phyloP scores from a whole-genome alignment of 2,329 filamentous ascomycete species.

The Dactylellina haptotyla region DNA sequence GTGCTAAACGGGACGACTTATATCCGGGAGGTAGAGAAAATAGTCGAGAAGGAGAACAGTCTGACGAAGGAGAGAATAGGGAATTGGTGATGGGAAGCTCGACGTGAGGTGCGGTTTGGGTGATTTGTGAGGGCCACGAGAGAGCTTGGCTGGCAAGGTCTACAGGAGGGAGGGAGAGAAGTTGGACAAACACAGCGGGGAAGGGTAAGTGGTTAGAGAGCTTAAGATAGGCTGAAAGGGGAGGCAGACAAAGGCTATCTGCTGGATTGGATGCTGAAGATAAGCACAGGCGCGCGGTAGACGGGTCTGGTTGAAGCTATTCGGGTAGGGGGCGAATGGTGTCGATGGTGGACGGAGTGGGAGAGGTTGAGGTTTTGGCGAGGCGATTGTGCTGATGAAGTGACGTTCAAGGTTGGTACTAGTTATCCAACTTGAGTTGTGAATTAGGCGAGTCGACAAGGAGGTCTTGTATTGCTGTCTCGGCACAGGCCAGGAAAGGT shows the following conservation, averaged over 20 bases:
- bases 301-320: slow-evolving; percentile 20
- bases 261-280: slow-evolving; percentile 32
- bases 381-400: no score
- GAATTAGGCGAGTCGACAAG: no score
- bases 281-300: slow-evolving; percentile 3
- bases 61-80: slow-evolving; percentile 3
- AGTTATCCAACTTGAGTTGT: no score
- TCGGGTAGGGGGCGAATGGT: slow-evolving; percentile 6
- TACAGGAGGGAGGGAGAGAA: no score
- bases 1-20: not conserved
- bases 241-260: not conserved
- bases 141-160: slow-evolving; percentile 34
- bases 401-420: no score
- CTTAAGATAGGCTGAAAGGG: slow-evolving; percentile 13
- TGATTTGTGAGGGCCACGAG: slow-evolving; percentile 31
- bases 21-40: slow-evolving; percentile 6
- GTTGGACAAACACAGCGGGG: slow-evolving; percentile 40
- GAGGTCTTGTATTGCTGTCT: no score
- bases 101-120: slow-evolving; percentile 23
- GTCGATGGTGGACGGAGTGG: slow-evolving; percentile 3
- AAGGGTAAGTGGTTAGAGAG: slow-evolving; percentile 18
- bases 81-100: slow-evolving; percentile 24
- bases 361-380: slow-evolving; percentile 40
- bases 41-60: slow-evolving; percentile 10
- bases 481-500: no score